Conservation (phyloP, 2,329 filamentous ascomycete genomes). For the Furcasterigmium sp. region DNA sequence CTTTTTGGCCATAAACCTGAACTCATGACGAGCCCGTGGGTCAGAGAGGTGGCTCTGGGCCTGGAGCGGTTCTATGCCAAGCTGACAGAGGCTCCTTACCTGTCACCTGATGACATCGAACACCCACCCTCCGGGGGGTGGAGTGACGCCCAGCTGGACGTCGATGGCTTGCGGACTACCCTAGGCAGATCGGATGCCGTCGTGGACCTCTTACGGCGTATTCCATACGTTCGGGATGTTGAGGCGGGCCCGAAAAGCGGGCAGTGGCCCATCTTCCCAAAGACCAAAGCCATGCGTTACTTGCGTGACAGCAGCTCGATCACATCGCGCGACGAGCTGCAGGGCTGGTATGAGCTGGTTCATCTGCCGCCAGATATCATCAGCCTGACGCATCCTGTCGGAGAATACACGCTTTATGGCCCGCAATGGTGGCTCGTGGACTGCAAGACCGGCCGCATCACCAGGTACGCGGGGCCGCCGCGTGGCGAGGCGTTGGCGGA, state of each 20-base stretch:
- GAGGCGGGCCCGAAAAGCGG: conserved; percentile 7
- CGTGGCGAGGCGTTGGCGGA: not conserved
- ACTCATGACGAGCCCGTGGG: too few species aligned
- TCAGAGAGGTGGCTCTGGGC: too few species aligned
- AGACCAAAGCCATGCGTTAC: conserved; percentile 2
- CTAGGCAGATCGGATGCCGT: conserved; percentile 8
- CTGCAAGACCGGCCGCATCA: not conserved
- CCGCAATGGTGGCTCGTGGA: conserved; percentile 6
- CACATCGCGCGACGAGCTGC: not conserved
- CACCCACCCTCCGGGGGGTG: conserved; percentile 1
- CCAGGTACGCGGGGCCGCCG: conserved; percentile 3
- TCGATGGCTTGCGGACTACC: not conserved
- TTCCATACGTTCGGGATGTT: conserved; percentile 9
- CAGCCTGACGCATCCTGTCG: conserved; percentile 3
- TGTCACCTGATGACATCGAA: not conserved
- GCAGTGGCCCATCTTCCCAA: conserved; percentile 1
- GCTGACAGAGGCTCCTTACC: not conserved
- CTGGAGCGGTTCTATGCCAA: too few species aligned
- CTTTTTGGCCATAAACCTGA: too few species aligned
- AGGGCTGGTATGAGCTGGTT: conserved; percentile 5
- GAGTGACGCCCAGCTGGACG: conserved; percentile 1
- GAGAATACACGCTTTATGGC: conserved; percentile 2
- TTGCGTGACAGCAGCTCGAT: conserved; percentile 1
- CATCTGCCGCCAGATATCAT: not conserved
- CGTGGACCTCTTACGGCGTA: conserved; percentile 8